Evolutionary conservation across 78 protist species (phyloP).

Genomic region (Thecamonas trahens): DNA sequence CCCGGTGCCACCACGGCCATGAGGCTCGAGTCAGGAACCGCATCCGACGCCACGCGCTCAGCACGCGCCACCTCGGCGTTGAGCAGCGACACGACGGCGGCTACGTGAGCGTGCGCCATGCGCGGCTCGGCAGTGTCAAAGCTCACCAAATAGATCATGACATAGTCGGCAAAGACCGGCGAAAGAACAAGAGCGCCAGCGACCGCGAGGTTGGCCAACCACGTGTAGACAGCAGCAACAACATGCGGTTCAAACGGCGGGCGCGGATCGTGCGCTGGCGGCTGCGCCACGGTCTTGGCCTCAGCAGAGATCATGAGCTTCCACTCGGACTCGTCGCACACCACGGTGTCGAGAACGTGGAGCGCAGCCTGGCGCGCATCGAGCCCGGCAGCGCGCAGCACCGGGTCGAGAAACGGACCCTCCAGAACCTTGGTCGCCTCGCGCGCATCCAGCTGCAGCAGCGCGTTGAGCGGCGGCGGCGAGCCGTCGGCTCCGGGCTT

Average conservation of each 20-base stretch:
- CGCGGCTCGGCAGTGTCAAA: too few relatives aligned
- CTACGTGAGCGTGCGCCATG: too few relatives aligned
- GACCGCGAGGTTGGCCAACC: constrained; percentile 1
- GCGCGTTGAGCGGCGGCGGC: constrained; percentile 33
- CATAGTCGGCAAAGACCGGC: too few relatives aligned
- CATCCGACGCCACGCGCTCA: constrained; percentile 19
- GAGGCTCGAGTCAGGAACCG: constrained; percentile 12
- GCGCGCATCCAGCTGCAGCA: constrained; percentile 22
- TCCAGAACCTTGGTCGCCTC: constrained; percentile 30
- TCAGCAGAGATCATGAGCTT: background rate
- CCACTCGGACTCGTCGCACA: background rate
- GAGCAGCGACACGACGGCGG: too few relatives aligned
- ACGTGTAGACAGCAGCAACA: constrained; percentile 15
- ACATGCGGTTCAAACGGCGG: constrained; percentile 21
- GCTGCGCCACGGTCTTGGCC: background rate
- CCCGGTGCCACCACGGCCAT: constrained; percentile 17
- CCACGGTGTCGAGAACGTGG: background rate
- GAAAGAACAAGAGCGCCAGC: too few relatives aligned
- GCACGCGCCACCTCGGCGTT: too few relatives aligned
- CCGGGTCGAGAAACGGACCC: constrained; percentile 18
- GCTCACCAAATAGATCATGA: too few relatives aligned
- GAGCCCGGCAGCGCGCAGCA: background rate
- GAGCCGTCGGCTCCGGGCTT: constrained; percentile 19
- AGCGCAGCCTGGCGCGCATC: background rate
- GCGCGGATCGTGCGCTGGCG: constrained; percentile 20